These are phyloP conservation scores for Thalassia testudinum DNA, from an alignment of 116 monocot genomes.

Conservation along the genomic window DNA sequence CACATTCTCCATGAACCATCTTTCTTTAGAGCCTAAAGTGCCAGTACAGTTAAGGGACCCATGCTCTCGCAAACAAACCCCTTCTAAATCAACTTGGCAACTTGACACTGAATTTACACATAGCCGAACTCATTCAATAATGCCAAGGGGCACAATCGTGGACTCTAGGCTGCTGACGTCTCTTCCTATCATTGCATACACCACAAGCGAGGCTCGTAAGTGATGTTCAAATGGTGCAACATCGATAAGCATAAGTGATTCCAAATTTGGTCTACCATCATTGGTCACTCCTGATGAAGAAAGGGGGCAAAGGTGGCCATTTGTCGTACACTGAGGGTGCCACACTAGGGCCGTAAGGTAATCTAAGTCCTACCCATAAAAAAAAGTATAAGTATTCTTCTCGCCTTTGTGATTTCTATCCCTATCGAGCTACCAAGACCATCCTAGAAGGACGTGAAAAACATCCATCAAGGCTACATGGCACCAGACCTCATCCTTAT, in stretches of 20 bases:
- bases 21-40: not conserved
- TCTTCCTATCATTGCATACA: too few species aligned
- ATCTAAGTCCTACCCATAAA: not conserved
- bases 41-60: not conserved
- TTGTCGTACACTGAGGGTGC: not conserved
- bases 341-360: not conserved
- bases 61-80: not conserved
- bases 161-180: not conserved
- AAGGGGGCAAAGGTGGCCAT: not conserved
- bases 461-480: not conserved
- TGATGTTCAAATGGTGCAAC: not conserved
- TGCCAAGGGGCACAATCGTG: not conserved
- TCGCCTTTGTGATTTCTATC: not conserved
- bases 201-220: too few species aligned
- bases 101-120: not conserved
- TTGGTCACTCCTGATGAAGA: not conserved
- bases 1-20: not conserved
- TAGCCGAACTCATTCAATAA: not conserved
- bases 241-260: not conserved
- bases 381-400: not conserved
- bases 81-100: not conserved
- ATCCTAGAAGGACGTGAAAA: not conserved
- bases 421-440: not conserved
- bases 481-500: not conserved
- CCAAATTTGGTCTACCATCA: too few species aligned